These are phyloP conservation scores for Xylariomycetidae sp. DNA, from an alignment of 2,329 filamentous ascomycete genomes.

Conservation along the genomic window DNA sequence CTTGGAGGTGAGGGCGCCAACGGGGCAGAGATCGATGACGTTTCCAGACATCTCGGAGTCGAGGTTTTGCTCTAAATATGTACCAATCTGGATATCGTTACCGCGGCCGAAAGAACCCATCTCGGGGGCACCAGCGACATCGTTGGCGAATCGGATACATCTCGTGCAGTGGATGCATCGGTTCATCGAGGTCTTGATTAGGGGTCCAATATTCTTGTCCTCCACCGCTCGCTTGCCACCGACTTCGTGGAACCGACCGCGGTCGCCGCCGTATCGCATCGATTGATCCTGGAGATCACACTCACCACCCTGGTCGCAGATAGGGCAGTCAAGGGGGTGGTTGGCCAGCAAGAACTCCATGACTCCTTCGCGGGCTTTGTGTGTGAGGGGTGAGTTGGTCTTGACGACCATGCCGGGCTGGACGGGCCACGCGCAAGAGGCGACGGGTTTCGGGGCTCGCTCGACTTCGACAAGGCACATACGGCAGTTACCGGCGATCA, in stretches of 20 bases:
- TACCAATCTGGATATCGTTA: constrained; percentile 96
- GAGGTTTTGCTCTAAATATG: constrained; percentile 90
- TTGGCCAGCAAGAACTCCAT: constrained; percentile 99
- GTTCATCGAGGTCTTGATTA: constrained; percentile 99
- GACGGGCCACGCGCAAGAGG: constrained; percentile 97
- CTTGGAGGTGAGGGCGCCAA: constrained; percentile 93
- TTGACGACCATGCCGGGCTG: constrained; percentile 99
- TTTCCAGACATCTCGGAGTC: constrained; percentile 95
- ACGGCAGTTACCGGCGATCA: constrained; percentile 98
- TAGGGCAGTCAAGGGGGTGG: constrained; percentile 91
- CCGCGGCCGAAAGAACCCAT: constrained; percentile 91
- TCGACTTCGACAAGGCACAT: constrained; percentile 99
- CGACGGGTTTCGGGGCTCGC: constrained; percentile 90
- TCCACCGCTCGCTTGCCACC: constrained; percentile 95
- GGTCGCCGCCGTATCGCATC: constrained; percentile 95
- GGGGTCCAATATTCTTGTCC: constrained; percentile 97
- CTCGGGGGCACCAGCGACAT: constrained; percentile 91
- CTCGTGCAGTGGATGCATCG: constrained; percentile 98
- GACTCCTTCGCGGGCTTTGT: constrained; percentile 97
- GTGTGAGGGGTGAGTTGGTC: constrained; percentile 90
- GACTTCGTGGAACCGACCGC: constrained; percentile 94
- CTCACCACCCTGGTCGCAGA: constrained; percentile 98
- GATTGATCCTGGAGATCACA: constrained; percentile 99
- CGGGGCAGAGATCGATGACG: constrained; percentile 95
- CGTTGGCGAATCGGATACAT: constrained; percentile 96